A percentile compares a stretch with the other conserved stretches of the same genome.
phyloP scores from a whole-genome alignment of 2,329 filamentous ascomycete genomes.

The Colletotrichum camelliae region DNA sequence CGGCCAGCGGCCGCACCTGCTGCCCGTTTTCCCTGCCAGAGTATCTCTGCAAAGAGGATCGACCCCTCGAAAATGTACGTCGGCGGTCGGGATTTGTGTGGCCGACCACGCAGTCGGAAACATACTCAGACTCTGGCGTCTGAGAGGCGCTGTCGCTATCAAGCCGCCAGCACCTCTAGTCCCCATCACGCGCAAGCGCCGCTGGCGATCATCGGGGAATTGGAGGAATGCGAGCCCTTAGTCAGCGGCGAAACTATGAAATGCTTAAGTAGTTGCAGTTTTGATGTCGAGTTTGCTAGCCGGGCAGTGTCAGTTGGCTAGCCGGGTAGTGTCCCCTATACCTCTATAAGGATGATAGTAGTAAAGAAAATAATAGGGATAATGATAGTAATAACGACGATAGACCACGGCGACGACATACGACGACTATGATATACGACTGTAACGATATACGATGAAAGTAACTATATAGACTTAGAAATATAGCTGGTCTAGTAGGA shows the following conservation, averaged over 20 bases:
- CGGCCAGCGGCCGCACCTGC: neutral
- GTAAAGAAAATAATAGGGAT: no score
- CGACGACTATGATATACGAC: no score
- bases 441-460: no score
- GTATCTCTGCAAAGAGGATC: neutral
- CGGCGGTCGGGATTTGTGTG: neutral
- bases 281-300: neutral
- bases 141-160: neutral
- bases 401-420: no score
- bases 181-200: neutral
- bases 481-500: no score
- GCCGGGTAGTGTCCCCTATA: no score
- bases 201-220: neutral
- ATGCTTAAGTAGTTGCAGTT: neutral
- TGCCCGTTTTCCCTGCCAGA: neutral
- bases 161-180: neutral
- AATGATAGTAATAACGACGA: no score
- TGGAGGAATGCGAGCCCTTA: neutral
- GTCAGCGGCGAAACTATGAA: neutral
- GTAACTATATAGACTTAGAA: no score
- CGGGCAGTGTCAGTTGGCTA: no score
- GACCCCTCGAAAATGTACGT: neutral
- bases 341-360: no score
- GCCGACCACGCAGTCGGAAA: neutral
- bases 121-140: neutral